Conservation (phyloP, 1,284 basidiomycete species). For the Pseudozyma hubeiensis region DNA sequence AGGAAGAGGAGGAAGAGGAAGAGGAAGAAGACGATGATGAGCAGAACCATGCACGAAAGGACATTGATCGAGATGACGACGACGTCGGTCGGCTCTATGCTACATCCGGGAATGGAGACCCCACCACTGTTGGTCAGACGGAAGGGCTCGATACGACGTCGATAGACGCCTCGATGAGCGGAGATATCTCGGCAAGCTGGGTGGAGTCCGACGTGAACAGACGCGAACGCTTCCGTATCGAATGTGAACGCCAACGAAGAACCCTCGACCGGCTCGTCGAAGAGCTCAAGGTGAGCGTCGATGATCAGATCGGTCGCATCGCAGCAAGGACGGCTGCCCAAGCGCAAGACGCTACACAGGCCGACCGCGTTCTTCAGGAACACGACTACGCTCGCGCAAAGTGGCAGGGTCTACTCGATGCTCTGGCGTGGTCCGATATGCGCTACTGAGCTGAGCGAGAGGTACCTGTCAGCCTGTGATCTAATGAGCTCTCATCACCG, state of each 20-base stretch:
- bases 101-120: not conserved
- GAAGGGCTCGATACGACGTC: constrained; percentile 11
- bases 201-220: constrained; percentile 26
- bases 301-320: constrained; percentile 42
- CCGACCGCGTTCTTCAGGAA: constrained; percentile 28
- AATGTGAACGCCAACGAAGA: constrained; percentile 36
- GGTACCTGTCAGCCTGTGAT: too few relatives aligned
- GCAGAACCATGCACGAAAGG: constrained; percentile 1
- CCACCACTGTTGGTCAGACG: not conserved
- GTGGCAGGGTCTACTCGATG: constrained; percentile 45
- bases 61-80: not conserved
- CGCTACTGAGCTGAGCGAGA: constrained; percentile 14
- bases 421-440: constrained; percentile 37
- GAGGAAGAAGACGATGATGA: constrained; percentile 28
- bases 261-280: constrained; percentile 28
- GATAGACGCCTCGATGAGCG: constrained; percentile 35
- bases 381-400: constrained; percentile 24
- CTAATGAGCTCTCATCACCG: too few relatives aligned
- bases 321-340: constrained; percentile 19
- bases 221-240: constrained; percentile 34
- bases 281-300: constrained; percentile 35
- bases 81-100: not conserved
- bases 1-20: constrained; percentile 35
- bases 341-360: constrained; percentile 24
- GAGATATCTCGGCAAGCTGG: constrained; percentile 27